A percentile compares a stretch with the other conserved stretches of the same genome.
These are phyloP conservation scores for Tausonia pullulans DNA, from an alignment of 1,284 basidiomycete species.

Conservation along the genomic window DNA sequence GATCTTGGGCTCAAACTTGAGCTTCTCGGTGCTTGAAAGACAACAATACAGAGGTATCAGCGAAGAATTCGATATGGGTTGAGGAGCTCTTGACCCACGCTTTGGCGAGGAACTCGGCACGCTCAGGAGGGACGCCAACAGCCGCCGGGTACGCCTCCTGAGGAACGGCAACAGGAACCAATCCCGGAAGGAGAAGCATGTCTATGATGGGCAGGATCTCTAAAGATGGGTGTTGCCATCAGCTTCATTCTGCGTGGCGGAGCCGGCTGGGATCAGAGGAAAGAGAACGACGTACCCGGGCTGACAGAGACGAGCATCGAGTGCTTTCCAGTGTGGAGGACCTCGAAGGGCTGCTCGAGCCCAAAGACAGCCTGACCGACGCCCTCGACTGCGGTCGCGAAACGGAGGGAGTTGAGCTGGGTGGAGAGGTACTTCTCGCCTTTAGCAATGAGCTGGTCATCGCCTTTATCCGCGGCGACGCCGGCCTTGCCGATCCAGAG, in stretches of 20 bases:
- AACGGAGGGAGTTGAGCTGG: too few species aligned
- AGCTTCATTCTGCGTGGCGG: too few species aligned
- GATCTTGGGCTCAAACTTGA: slow-evolving; percentile 28
- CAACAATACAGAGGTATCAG: background rate
- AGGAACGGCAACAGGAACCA: slow-evolving; percentile 32
- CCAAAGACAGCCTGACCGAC: background rate
- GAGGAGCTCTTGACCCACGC: slow-evolving; percentile 16
- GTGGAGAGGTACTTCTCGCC: background rate
- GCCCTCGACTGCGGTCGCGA: background rate
- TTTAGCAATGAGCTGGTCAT: background rate
- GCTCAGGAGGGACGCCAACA: slow-evolving; percentile 22
- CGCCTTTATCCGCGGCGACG: background rate
- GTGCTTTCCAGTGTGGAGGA: background rate
- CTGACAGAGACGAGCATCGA: background rate
- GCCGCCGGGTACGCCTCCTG: slow-evolving; percentile 15
- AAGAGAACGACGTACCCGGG: too few species aligned
- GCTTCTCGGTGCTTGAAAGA: slow-evolving; percentile 21
- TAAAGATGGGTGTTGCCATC: background rate
- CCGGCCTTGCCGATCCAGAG: slow-evolving; percentile 3
- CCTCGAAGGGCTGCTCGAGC: background rate
- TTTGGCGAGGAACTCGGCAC: slow-evolving; percentile 29
- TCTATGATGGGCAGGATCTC: slow-evolving; percentile 27
- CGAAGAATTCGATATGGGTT: background rate
- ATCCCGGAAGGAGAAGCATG: slow-evolving; percentile 29
- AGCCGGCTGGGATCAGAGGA: too few species aligned